Evolutionary conservation across 768 basidiomycete species (phyloP).

Genomic region (Termitomyces sp.): DNA sequence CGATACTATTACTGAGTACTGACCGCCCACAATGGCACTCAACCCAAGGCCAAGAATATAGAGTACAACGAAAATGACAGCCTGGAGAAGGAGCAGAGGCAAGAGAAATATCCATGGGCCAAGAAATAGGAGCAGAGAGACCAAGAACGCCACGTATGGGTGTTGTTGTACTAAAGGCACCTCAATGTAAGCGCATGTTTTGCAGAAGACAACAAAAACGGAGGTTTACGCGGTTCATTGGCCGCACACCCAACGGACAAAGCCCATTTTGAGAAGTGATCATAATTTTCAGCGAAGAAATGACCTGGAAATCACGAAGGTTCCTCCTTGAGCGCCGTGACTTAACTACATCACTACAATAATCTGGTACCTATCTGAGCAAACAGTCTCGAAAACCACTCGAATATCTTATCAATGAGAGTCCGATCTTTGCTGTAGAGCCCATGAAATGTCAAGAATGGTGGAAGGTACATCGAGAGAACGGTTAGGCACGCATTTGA

Average conservation of each 20-base stretch:
- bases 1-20: background rate
- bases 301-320: background rate
- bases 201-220: background rate
- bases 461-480: constrained; percentile 1
- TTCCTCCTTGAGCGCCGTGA: background rate
- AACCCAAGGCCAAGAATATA: constrained; percentile 16
- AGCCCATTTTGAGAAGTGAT: background rate
- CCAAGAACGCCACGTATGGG: constrained; percentile 10
- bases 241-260: background rate
- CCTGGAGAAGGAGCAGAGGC: constrained; percentile 18
- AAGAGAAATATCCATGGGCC: constrained; percentile 22
- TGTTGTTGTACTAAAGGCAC: constrained; percentile 12
- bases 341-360: background rate
- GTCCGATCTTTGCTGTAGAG: background rate
- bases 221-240: constrained; percentile 7
- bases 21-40: constrained; percentile 18
- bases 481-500: background rate
- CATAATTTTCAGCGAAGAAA: background rate
- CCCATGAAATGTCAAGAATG: background rate
- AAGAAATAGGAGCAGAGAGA: constrained; percentile 15
- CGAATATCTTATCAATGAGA: background rate
- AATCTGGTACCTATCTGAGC: background rate
- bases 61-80: constrained; percentile 10
- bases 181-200: background rate
- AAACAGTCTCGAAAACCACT: background rate